Conservation (phyloP, 345 rosid species). For the Camelina sativa region DNA sequence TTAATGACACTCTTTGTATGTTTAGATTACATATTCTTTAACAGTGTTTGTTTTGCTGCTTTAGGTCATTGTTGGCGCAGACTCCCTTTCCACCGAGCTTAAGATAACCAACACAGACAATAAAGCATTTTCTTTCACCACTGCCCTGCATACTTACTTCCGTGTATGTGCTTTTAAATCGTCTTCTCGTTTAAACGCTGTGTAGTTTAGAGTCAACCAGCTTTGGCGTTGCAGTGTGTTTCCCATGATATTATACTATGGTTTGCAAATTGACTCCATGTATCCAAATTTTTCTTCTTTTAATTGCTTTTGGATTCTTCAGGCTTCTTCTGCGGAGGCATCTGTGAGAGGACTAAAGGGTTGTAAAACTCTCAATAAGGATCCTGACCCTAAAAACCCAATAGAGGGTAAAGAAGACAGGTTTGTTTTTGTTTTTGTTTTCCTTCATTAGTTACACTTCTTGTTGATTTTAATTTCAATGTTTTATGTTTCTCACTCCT, state of each 20-base stretch:
- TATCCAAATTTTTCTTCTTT: not conserved
- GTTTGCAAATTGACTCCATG: slow-evolving; percentile 24
- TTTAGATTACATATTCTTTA: slow-evolving; percentile 12
- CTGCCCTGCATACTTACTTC: slow-evolving; percentile 91
- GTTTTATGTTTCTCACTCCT: slow-evolving; percentile 39
- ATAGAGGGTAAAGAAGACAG: slow-evolving; percentile 82
- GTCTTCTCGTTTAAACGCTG: not conserved
- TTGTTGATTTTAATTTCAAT: slow-evolving; percentile 16
- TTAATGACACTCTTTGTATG: slow-evolving; percentile 9
- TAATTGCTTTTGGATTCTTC: slow-evolving; percentile 34
- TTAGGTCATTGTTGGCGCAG: slow-evolving; percentile 65
- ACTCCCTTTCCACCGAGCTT: slow-evolving; percentile 81
- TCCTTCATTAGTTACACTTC: not conserved
- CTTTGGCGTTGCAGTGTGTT: not conserved
- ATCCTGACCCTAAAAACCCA: slow-evolving; percentile 89
- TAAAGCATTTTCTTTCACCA: slow-evolving; percentile 77
- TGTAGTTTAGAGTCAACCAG: slow-evolving; percentile 8
- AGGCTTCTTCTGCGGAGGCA: slow-evolving; percentile 85
- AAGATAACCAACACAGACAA: slow-evolving; percentile 71
- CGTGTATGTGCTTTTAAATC: slow-evolving; percentile 48
- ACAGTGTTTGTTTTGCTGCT: slow-evolving; percentile 23
- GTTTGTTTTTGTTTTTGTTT: slow-evolving; percentile 44
- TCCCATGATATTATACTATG: slow-evolving; percentile 10
- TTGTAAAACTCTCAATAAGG: slow-evolving; percentile 86
- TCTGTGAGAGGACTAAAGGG: slow-evolving; percentile 84